These are phyloP conservation scores for Beta corolliflora DNA, from an alignment of 179 eudicot species.

Conservation along the genomic window DNA sequence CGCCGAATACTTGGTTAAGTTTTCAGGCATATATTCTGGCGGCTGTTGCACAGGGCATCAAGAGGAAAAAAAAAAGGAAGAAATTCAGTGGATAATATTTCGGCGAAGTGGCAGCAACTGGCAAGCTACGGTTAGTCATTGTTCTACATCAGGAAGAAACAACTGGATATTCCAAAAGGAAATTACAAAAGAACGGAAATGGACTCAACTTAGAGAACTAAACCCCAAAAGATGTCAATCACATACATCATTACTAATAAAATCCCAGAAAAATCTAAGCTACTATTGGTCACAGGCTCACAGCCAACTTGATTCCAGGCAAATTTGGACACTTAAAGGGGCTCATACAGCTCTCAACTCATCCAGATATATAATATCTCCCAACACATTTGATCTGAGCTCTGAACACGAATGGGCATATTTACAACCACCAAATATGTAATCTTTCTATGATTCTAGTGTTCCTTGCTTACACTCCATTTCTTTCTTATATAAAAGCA, in stretches of 20 bases:
- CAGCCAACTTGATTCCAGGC: neutral
- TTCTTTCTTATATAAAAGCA: too few relatives aligned
- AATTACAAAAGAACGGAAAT: neutral
- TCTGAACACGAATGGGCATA: neutral
- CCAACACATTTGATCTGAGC: neutral
- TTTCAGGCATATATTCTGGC: slow-evolving; percentile 79
- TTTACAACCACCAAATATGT: neutral
- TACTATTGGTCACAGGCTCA: neutral
- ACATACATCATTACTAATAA: neutral
- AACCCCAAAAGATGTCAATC: neutral
- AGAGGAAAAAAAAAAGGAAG: neutral
- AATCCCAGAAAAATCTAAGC: neutral
- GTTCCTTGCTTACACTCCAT: neutral
- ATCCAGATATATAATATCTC: neutral
- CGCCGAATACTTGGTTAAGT: slow-evolving; percentile 57
- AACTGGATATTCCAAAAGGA: neutral
- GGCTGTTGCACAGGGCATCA: slow-evolving; percentile 37
- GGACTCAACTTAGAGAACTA: neutral
- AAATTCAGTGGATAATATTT: neutral
- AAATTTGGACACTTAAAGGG: neutral
- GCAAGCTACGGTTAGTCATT: neutral
- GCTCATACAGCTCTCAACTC: neutral
- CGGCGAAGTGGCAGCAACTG: neutral
- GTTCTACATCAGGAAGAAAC: neutral
- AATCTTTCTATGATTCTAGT: neutral